These are phyloP conservation scores for Chrysoporthe austroafricana DNA, from an alignment of 2,329 filamentous ascomycete genomes.

Conservation along the genomic window DNA sequence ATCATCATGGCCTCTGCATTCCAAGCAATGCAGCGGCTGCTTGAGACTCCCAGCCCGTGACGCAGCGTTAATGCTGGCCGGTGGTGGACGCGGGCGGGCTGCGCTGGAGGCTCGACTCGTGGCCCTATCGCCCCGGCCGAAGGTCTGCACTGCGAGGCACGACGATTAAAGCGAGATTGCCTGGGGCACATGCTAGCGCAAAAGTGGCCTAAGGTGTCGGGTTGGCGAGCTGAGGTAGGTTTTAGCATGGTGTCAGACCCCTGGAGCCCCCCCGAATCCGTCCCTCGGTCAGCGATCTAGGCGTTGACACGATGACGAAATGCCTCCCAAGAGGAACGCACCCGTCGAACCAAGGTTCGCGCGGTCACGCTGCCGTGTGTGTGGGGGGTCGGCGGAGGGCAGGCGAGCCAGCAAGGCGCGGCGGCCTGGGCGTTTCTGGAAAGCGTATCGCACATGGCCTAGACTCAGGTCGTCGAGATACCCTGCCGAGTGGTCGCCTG, in stretches of 20 bases:
- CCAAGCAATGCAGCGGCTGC: not conserved
- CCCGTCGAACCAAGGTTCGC: not conserved
- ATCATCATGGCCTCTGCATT: not conserved
- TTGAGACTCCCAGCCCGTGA: not conserved
- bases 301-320: conserved; percentile 17
- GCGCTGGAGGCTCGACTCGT: not conserved
- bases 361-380: not conserved
- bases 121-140: not conserved
- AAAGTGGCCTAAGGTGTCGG: conserved; percentile 8
- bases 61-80: not conserved
- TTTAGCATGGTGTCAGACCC: conserved; percentile 5
- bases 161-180: conserved; percentile 11
- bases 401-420: not conserved
- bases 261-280: conserved; percentile 15
- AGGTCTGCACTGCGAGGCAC: not conserved
- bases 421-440: not conserved
- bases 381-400: not conserved
- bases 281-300: conserved; percentile 26
- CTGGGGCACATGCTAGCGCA: conserved; percentile 5
- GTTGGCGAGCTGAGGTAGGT: conserved; percentile 5
- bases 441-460: conserved; percentile 1
- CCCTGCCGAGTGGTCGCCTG: not conserved
- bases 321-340: not conserved
- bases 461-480: not conserved
- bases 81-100: not conserved